These are phyloP conservation scores for Penicillium sp. DNA, from an alignment of 2,329 filamentous ascomycete species.

Conservation along the genomic window DNA sequence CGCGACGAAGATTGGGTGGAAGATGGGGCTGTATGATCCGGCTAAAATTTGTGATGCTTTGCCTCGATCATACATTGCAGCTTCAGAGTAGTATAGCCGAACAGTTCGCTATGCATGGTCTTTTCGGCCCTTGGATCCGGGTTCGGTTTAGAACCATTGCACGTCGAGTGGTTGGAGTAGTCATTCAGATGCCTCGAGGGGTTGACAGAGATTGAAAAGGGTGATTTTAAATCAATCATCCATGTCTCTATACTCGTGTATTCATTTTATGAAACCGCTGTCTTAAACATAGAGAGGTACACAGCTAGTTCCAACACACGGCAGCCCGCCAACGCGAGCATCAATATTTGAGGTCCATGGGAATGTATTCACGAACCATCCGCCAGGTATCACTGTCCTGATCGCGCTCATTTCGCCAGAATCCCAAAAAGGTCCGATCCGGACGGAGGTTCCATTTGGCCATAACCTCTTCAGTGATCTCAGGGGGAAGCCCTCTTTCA, in stretches of 20 bases:
- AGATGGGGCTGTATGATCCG: neutral
- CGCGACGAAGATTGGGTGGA: neutral
- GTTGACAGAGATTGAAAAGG: neutral
- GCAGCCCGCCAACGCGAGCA: neutral
- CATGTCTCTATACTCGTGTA: neutral
- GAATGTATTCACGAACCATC: conserved; percentile 24
- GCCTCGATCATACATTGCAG: too few species aligned
- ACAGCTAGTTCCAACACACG: neutral
- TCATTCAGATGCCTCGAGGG: neutral
- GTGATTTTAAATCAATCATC: neutral
- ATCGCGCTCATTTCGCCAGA: conserved; percentile 25
- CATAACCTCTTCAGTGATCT: conserved; percentile 20
- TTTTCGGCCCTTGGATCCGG: neutral
- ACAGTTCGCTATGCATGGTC: neutral
- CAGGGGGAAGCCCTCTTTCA: conserved; percentile 19
- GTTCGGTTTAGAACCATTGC: neutral
- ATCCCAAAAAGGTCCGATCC: conserved; percentile 26
- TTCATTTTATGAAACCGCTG: neutral
- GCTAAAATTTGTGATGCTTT: neutral
- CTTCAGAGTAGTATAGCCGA: too few species aligned
- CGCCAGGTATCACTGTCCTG: conserved; percentile 17
- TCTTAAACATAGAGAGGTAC: neutral
- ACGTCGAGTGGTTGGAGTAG: neutral
- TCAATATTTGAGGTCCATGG: conserved; percentile 13
- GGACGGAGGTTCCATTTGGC: conserved; percentile 18